Base-by-base conservation (phyloP, 306 rosid species). In the Canavalia gladiata region DNA sequence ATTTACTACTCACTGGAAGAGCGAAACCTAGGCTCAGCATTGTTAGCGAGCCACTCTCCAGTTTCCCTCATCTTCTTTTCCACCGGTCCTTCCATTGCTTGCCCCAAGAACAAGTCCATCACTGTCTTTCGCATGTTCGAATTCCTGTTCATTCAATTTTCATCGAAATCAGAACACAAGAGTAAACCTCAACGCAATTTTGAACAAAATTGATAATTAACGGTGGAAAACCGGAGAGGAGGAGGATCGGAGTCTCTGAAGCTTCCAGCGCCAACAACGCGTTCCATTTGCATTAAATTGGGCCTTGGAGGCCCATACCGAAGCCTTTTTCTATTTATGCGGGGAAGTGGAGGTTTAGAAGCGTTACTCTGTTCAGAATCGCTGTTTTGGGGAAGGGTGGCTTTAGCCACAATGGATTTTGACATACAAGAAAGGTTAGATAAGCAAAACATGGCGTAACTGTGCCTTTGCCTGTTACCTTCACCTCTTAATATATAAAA, bases 221-320 rank as follows among this genome's bases (percentile, higher is more conserved):
- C 7, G 49, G 5, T 4, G 4, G 49, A 45, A 8, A 45, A 8
- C 98, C 73, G 81, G 58, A 59, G 51, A n/a, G 66, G 60, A n/a
- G 68, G 47, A 7, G 87, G 87, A 56, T 90, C 92, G 43, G 86
- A 72, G 67, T 95, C 97, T 33, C 98, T 87, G 78, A 91, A 95
- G 76, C 99, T 90, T 60, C 99, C 99, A 0, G 90, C 97, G 0
- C 99, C 94, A 7, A 93, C 83, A 12, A 88, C 87, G 47, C 97
- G 95, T 76, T 95, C 93, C 43, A 95, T 84, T 81, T 90, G 88
- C 58, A 86, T 69, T 3, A 89, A 88, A 2, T 95, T 69, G 41
- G 93, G 95, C 3, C 65, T 90, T 9, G 81, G 90, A 0, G 82
- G 81, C 49, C 77, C 80, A 68, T 11, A 64, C 10, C 41, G 78